A percentile compares a stretch with the other conserved stretches of the same genome.
Evolutionary conservation across 495 filamentous ascomycete species (phyloP).

Genomic region (Penicillium fimorum): DNA sequence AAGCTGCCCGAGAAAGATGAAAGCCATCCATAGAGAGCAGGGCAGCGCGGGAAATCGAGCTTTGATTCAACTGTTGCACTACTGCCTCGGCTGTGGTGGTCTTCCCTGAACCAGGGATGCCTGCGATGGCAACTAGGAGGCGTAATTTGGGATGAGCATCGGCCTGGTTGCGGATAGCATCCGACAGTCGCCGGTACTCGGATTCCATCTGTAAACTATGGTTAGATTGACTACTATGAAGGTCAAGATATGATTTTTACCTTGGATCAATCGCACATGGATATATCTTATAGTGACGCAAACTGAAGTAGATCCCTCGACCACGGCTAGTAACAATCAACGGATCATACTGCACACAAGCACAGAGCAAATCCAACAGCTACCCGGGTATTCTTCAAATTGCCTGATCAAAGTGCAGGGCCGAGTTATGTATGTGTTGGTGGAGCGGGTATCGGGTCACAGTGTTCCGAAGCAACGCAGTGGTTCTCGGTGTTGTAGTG

Average conservation of each 20-base stretch:
- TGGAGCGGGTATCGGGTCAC: conserved; percentile 30
- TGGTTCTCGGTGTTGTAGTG: conserved; percentile 15
- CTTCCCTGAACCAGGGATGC: conserved; percentile 49
- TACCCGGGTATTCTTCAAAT: background rate
- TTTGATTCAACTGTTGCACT: conserved; percentile 30
- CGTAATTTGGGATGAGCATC: conserved; percentile 21
- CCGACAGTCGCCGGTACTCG: conserved; percentile 26
- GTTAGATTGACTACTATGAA: background rate
- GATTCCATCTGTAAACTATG: conserved; percentile 20
- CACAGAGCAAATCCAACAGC: background rate
- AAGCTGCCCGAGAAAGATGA: conserved; percentile 34
- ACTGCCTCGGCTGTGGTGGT: conserved; percentile 45
- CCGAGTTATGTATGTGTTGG: conserved; percentile 19
- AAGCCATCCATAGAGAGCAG: conserved; percentile 46
- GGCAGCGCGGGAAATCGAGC: conserved; percentile 16
- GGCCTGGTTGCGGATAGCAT: conserved; percentile 25
- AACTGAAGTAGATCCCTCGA: conserved; percentile 1
- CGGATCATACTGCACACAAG: background rate
- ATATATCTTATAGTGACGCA: background rate
- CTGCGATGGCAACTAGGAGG: conserved; percentile 43
- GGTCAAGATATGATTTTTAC: background rate
- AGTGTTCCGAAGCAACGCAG: conserved; percentile 31
- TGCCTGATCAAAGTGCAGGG: background rate
- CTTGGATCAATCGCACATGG: background rate
- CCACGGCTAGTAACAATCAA: background rate